phyloP scores from a whole-genome alignment of 352 stramenopile species.

The Phytophthora hibernalis region DNA sequence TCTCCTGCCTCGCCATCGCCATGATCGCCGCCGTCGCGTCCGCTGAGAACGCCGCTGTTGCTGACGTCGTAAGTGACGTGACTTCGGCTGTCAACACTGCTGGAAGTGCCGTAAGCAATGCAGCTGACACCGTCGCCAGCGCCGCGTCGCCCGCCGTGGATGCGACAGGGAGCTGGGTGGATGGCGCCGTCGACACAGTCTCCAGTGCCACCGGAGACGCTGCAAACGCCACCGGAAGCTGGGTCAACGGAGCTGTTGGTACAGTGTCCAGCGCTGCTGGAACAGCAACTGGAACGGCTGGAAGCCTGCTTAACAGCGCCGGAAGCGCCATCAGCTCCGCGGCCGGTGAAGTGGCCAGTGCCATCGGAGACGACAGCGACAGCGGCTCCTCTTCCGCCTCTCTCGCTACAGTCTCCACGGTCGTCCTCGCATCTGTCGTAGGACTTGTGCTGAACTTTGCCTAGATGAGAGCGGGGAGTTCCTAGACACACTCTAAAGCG shows the following conservation, averaged over 20 bases:
- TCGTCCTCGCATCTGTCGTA: constrained; percentile 4
- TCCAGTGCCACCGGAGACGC: constrained; percentile 18
- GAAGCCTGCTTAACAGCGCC: constrained; percentile 20
- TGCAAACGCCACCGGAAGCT: constrained; percentile 27
- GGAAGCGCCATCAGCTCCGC: constrained; percentile 16
- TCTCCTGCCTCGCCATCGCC: constrained; percentile 28
- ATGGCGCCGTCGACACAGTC: constrained; percentile 21
- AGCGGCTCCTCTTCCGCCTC: constrained; percentile 19
- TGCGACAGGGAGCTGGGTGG: constrained; percentile 25
- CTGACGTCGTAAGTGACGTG: constrained; percentile 22
- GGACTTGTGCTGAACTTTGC: constrained; percentile 30
- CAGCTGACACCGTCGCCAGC: constrained; percentile 11
- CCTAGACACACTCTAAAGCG: too few relatives aligned
- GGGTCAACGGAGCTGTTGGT: constrained; percentile 20
- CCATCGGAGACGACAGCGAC: constrained; percentile 14
- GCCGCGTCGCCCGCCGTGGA: constrained; percentile 21
- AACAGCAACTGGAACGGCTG: constrained; percentile 2
- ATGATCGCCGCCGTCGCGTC: constrained; percentile 12
- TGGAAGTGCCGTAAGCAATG: constrained; percentile 12
- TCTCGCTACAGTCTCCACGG: constrained; percentile 21
- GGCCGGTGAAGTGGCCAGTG: constrained; percentile 23
- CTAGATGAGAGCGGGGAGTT: constrained; percentile 18
- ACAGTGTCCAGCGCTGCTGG: constrained; percentile 21
- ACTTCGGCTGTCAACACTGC: constrained; percentile 21
- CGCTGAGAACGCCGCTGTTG: constrained; percentile 4